Evolutionary conservation across 2,329 filamentous ascomycete species (phyloP).

Genomic region (Coleophoma cylindrospora): DNA sequence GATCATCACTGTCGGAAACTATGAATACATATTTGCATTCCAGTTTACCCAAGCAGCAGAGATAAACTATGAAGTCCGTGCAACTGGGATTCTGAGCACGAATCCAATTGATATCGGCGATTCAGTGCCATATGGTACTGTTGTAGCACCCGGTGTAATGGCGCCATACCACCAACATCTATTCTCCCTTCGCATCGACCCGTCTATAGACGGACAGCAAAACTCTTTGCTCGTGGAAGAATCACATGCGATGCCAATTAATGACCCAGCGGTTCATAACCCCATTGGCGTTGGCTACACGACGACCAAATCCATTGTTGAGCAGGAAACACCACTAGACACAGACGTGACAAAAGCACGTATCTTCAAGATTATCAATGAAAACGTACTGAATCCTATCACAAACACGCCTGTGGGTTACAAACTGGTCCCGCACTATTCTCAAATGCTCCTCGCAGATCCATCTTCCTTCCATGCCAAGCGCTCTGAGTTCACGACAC

Average conservation of each 20-base stretch:
- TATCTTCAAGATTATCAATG: constrained; percentile 87
- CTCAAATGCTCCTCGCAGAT: constrained; percentile 72
- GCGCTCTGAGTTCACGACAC: constrained; percentile 78
- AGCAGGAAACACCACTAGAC: constrained; percentile 29
- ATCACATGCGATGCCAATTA: constrained; percentile 38
- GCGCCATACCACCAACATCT: constrained; percentile 57
- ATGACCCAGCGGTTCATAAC: constrained; percentile 36
- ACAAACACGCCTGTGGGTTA: constrained; percentile 80
- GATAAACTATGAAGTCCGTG: constrained; percentile 57
- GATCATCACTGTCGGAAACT: constrained; percentile 56
- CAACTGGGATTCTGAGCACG: constrained; percentile 56
- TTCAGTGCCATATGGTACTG: constrained; percentile 49
- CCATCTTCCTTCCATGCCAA: constrained; percentile 80
- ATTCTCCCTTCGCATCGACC: constrained; percentile 49
- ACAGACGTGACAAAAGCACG: constrained; percentile 45
- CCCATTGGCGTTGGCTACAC: constrained; percentile 50
- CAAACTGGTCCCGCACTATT: constrained; percentile 80
- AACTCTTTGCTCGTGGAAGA: constrained; percentile 52
- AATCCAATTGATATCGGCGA: constrained; percentile 50
- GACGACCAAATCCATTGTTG: constrained; percentile 14
- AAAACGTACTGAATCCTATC: constrained; percentile 71
- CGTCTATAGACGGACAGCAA: constrained; percentile 47
- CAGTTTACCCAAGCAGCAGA: constrained; percentile 59
- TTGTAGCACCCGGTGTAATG: constrained; percentile 54
- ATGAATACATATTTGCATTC: constrained; percentile 63